Percentiles rank a stretch among this genome's conserved stretches.
Conservation (phyloP, 805 yeast species). For the Yarrowia sp. region DNA sequence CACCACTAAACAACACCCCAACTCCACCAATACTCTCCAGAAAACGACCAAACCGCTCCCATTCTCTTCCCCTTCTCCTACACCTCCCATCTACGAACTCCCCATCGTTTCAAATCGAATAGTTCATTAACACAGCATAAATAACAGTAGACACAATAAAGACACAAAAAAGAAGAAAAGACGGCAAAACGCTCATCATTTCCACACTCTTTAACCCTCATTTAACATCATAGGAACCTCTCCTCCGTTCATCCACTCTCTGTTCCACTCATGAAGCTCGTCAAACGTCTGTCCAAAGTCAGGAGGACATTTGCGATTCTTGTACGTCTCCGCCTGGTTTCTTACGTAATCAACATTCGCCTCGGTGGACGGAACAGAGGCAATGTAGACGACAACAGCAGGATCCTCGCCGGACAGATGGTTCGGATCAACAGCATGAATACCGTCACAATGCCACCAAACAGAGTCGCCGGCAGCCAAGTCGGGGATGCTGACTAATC, state of each 20-base stretch:
- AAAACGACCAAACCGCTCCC: too few relatives aligned
- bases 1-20: too few relatives aligned
- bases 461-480: neutral
- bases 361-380: conserved; percentile 7
- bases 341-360: neutral
- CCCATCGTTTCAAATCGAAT: too few relatives aligned
- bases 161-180: too few relatives aligned
- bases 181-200: too few relatives aligned
- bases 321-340: conserved; percentile 2
- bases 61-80: too few relatives aligned
- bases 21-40: too few relatives aligned
- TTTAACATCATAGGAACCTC: neutral
- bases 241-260: conserved; percentile 10
- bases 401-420: neutral
- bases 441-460: conserved; percentile 31
- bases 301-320: neutral
- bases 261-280: neutral
- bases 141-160: too few relatives aligned
- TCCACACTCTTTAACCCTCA: too few relatives aligned
- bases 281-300: neutral
- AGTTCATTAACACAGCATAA: too few relatives aligned
- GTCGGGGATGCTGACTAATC: conserved; percentile 15
- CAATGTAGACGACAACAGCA: conserved; percentile 18
- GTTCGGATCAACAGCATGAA: conserved; percentile 20
- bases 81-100: too few relatives aligned